phyloP scores from a whole-genome alignment of 1,284 basidiomycete genomes.

The Leccinum discolor region DNA sequence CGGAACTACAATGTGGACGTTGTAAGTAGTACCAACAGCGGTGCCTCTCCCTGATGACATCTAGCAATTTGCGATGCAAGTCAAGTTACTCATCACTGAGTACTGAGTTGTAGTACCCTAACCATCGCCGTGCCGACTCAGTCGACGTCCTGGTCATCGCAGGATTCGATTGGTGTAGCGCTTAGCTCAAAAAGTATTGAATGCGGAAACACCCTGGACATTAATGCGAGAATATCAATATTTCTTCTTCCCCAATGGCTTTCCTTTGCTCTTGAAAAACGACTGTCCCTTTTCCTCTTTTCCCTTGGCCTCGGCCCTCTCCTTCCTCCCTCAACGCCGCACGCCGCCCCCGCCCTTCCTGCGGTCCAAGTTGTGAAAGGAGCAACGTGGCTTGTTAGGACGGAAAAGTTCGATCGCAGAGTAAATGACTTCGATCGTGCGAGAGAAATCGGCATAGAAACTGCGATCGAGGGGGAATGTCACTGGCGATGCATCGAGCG shows the following conservation, averaged over 20 bases:
- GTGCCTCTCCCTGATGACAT: too few relatives aligned
- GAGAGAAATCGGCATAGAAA: constrained; percentile 76
- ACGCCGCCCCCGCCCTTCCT: neutral
- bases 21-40: too few relatives aligned
- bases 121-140: too few relatives aligned
- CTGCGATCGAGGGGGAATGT: constrained; percentile 76
- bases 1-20: too few relatives aligned
- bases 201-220: neutral
- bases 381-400: constrained; percentile 33
- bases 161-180: neutral
- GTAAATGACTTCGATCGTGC: constrained; percentile 71
- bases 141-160: too few relatives aligned
- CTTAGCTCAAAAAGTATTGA: neutral
- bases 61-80: too few relatives aligned
- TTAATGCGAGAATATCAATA: neutral
- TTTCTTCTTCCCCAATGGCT: constrained; percentile 9
- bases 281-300: constrained; percentile 15
- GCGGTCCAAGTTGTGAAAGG: too few relatives aligned
- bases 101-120: too few relatives aligned
- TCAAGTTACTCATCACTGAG: too few relatives aligned
- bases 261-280: constrained; percentile 51
- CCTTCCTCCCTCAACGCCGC: neutral
- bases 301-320: neutral
- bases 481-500: constrained; percentile 60
- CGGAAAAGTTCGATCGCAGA: constrained; percentile 72